phyloP scores from a whole-genome alignment of 1,284 basidiomycete genomes.

The Cryptococcus jaspeensis region DNA sequence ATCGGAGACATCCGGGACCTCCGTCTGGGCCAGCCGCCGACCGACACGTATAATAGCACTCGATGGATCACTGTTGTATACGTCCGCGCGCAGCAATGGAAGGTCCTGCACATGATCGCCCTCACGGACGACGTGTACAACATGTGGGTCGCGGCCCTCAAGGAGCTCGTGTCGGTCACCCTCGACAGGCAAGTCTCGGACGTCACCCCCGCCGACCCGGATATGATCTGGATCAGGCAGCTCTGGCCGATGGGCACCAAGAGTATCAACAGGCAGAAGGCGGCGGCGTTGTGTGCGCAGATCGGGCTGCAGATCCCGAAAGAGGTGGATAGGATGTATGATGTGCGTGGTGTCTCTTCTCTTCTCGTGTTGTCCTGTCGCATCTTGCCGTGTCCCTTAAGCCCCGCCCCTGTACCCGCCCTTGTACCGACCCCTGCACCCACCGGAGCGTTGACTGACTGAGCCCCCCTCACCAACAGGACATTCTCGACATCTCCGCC shows the following conservation, averaged over 20 bases:
- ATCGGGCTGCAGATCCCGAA: slow-evolving; percentile 41
- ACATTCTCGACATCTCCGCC: slow-evolving; percentile 69
- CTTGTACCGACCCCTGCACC: background rate
- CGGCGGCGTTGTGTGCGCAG: slow-evolving; percentile 67
- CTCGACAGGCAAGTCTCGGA: slow-evolving; percentile 38
- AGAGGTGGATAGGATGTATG: slow-evolving; percentile 57
- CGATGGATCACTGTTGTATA: slow-evolving; percentile 57
- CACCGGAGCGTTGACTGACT: background rate
- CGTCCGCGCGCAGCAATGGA: slow-evolving; percentile 67
- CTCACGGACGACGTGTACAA: slow-evolving; percentile 66
- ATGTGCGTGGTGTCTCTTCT: slow-evolving; percentile 52
- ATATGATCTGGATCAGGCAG: slow-evolving; percentile 44
- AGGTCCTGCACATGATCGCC: slow-evolving; percentile 86
- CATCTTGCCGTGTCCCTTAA: background rate
- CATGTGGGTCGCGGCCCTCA: slow-evolving; percentile 55
- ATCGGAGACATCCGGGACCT: slow-evolving; percentile 91
- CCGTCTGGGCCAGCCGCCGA: slow-evolving; percentile 71
- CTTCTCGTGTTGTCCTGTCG: background rate
- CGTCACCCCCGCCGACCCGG: slow-evolving; percentile 42
- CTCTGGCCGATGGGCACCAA: slow-evolving; percentile 43
- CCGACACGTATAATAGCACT: slow-evolving; percentile 53
- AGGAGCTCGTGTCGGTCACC: slow-evolving; percentile 46
- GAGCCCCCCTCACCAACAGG: slow-evolving; percentile 14
- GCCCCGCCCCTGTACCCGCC: background rate
- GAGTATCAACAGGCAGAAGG: slow-evolving; percentile 31